Percentiles rank a stretch among this genome's conserved stretches.
Evolutionary conservation across 2,329 filamentous ascomycete species (phyloP).

Genomic region (Beauveria varroae): DNA sequence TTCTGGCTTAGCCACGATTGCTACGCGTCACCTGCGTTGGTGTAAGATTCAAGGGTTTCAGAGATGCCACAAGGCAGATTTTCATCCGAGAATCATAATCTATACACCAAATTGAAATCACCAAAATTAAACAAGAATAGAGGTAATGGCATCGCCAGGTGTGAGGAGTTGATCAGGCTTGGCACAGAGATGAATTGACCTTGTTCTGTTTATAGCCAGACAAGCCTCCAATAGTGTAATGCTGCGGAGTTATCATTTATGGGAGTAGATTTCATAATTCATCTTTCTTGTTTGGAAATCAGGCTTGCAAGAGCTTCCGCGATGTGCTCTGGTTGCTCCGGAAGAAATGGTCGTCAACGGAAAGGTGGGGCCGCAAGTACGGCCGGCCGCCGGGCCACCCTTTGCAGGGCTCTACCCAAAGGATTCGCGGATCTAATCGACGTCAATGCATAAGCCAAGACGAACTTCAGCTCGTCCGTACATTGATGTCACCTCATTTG

Average conservation of each 20-base stretch:
- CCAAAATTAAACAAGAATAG: neutral
- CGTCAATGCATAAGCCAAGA: too few species aligned
- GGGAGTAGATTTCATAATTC: too few species aligned
- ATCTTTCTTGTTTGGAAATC: too few species aligned
- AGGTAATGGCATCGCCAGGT: neutral
- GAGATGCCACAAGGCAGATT: neutral
- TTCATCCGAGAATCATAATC: neutral
- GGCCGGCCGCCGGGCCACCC: neutral
- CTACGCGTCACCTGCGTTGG: neutral
- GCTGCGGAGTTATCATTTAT: too few species aligned
- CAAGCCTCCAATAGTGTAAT: neutral
- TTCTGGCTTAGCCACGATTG: constrained; percentile 3
- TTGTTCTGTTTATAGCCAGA: neutral
- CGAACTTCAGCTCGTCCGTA: too few species aligned
- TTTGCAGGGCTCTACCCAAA: neutral
- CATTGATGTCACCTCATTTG: too few species aligned
- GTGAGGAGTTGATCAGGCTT: neutral
- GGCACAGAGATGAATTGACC: neutral
- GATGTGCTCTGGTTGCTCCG: neutral
- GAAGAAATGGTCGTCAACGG: neutral
- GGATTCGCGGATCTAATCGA: too few species aligned
- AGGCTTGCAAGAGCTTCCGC: neutral
- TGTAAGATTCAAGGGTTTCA: neutral
- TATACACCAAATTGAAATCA: neutral
- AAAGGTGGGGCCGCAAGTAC: neutral